Conservation (phyloP, 345 rosid genomes). For the Populus tremula region DNA sequence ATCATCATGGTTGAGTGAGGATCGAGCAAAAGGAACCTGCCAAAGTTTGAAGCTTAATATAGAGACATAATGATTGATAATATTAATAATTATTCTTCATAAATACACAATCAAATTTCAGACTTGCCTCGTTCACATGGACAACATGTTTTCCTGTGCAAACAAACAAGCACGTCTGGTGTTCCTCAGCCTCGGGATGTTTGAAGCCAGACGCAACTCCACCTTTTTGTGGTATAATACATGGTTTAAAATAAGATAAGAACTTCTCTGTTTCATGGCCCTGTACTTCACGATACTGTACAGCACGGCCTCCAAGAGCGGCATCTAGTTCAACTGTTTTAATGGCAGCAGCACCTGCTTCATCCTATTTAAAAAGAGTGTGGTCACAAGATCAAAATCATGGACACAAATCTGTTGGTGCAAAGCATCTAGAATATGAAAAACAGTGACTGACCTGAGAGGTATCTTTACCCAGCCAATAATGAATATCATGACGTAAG, state of each 20-base stretch:
- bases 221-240: conserved; percentile 94
- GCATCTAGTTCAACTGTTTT: conserved; percentile 97
- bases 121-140: conserved; percentile 88
- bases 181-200: conserved; percentile 72
- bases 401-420: background rate
- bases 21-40: conserved; percentile 89
- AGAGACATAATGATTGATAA: background rate
- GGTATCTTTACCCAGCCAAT: conserved; percentile 93
- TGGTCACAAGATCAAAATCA: background rate
- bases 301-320: conserved; percentile 98
- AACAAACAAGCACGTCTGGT: conserved; percentile 71
- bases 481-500: conserved; percentile 78
- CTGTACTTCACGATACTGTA: conserved; percentile 96
- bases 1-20: conserved; percentile 93
- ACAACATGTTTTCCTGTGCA: conserved; percentile 95
- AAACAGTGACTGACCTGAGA: conserved; percentile 49
- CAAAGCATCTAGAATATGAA: background rate
- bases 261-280: conserved; percentile 96
- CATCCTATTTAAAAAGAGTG: conserved; percentile 60
- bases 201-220: conserved; percentile 88
- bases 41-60: background rate
- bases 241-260: conserved; percentile 92
- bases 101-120: background rate
- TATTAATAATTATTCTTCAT: background rate
- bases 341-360: conserved; percentile 86